Evolutionary conservation across 225 moss, liverwort and hornwort genomes (phyloP).

Genomic region (Physcomitrellopsis africana): DNA sequence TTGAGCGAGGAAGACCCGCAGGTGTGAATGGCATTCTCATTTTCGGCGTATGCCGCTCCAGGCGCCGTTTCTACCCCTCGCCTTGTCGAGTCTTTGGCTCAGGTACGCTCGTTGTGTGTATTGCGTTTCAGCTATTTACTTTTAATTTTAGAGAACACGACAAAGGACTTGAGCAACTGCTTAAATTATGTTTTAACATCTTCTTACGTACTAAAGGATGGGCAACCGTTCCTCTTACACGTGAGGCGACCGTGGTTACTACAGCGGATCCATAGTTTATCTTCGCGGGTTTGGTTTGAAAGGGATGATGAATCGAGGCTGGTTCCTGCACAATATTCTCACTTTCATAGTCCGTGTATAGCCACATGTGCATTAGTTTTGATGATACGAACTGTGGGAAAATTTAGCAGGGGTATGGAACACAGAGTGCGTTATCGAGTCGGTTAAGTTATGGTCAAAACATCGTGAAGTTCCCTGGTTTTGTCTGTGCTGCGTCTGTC

Average conservation of each 20-base stretch:
- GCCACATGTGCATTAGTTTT: not conserved
- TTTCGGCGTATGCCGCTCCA: conserved; percentile 36
- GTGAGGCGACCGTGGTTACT: no score
- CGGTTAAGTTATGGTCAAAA: conserved; percentile 35
- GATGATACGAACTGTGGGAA: not conserved
- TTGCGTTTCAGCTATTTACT: no score
- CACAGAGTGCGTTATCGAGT: conserved; percentile 29
- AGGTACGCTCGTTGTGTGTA: conserved; percentile 13
- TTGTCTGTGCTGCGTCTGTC: conserved; percentile 23
- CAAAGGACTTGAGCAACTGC: no score
- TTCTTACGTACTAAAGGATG: no score
- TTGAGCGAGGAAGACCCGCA: conserved; percentile 34
- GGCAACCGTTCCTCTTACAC: no score
- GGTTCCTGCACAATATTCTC: not conserved
- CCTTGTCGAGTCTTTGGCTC: conserved; percentile 29
- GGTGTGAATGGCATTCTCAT: conserved; percentile 58
- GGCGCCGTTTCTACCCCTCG: conserved; percentile 34
- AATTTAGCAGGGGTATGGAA: conserved; percentile 11
- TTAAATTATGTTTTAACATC: no score
- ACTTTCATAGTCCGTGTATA: not conserved
- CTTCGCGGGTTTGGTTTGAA: no score
- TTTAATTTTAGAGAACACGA: no score
- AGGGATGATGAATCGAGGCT: no score
- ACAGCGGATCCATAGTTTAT: no score
- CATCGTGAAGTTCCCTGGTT: conserved; percentile 32